Evolutionary conservation across 2,329 filamentous ascomycete species (phyloP).

Genomic region (Colletotrichum navitas): DNA sequence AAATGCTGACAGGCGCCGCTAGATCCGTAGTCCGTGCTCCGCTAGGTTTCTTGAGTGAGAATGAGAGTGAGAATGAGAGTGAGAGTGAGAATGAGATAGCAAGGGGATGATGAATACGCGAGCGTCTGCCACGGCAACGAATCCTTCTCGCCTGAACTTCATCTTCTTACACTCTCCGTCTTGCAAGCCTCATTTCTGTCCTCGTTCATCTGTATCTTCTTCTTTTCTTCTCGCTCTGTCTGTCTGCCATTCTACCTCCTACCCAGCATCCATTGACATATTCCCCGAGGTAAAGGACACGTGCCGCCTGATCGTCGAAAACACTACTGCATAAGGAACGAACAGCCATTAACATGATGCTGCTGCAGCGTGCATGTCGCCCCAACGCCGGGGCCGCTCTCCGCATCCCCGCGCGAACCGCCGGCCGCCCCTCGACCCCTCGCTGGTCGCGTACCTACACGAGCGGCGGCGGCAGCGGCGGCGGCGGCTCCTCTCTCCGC

Average conservation of each 20-base stretch:
- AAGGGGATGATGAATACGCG: constrained; percentile 13
- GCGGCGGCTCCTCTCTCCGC: constrained; percentile 1
- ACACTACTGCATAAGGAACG: not conserved
- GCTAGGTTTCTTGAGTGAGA: not conserved
- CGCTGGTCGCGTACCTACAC: constrained; percentile 31
- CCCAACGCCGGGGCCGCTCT: constrained; percentile 12
- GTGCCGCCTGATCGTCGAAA: not conserved
- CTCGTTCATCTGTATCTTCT: not conserved
- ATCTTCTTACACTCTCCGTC: not conserved
- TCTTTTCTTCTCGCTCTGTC: not conserved
- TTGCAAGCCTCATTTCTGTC: not conserved
- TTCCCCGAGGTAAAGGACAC: not conserved
- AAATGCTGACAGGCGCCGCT: constrained; percentile 19
- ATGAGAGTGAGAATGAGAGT: not conserved
- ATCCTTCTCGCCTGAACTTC: constrained; percentile 17
- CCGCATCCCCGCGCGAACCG: not conserved
- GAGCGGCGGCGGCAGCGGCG: constrained; percentile 3
- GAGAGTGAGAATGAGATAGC: not conserved
- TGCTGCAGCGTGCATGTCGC: constrained; percentile 30
- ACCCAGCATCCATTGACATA: not conserved
- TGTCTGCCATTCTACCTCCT: not conserved
- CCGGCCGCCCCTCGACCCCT: not conserved
- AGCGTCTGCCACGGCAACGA: constrained; percentile 28
- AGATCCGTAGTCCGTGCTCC: constrained; percentile 11
- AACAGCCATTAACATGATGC: constrained; percentile 16